Conservation (phyloP, 2,329 filamentous ascomycete genomes). For the Arthrobotrys conoides region DNA sequence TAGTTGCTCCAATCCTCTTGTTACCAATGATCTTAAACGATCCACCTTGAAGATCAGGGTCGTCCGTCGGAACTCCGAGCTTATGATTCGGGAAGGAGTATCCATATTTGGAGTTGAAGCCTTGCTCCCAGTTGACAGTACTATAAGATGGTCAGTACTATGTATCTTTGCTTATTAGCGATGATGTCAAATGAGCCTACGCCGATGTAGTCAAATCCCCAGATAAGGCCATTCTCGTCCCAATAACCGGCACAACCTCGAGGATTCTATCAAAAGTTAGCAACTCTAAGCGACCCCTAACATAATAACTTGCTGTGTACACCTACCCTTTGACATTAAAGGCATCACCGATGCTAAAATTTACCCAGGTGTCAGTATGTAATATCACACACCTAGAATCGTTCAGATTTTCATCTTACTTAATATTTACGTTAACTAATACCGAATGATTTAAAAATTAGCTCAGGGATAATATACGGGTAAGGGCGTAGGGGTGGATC, state of each 20-base stretch:
- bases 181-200: slow-evolving; percentile 5
- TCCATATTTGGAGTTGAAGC: slow-evolving; percentile 42
- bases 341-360: slow-evolving; percentile 46
- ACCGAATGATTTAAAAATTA: slow-evolving; percentile 27
- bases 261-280: slow-evolving; percentile 45
- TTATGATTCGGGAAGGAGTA: slow-evolving; percentile 51
- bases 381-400: slow-evolving; percentile 5
- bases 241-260: slow-evolving; percentile 45
- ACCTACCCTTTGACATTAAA: slow-evolving; percentile 56
- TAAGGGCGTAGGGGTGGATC: neutral
- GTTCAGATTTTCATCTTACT: slow-evolving; percentile 34
- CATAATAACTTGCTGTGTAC: neutral
- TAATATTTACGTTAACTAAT: slow-evolving; percentile 44
- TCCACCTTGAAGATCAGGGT: slow-evolving; percentile 23
- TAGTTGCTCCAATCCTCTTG: slow-evolving; percentile 34
- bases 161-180: neutral
- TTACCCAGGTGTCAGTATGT: slow-evolving; percentile 31
- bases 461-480: slow-evolving; percentile 5
- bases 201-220: slow-evolving; percentile 52
- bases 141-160: slow-evolving; percentile 43
- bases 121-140: slow-evolving; percentile 44
- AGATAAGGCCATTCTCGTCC: slow-evolving; percentile 40
- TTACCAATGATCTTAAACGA: slow-evolving; percentile 38
- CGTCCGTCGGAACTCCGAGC: slow-evolving; percentile 32
- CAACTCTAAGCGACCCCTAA: slow-evolving; percentile 4